phyloP scores from a whole-genome alignment of 495 filamentous ascomycete species.

The Letharia columbiana region DNA sequence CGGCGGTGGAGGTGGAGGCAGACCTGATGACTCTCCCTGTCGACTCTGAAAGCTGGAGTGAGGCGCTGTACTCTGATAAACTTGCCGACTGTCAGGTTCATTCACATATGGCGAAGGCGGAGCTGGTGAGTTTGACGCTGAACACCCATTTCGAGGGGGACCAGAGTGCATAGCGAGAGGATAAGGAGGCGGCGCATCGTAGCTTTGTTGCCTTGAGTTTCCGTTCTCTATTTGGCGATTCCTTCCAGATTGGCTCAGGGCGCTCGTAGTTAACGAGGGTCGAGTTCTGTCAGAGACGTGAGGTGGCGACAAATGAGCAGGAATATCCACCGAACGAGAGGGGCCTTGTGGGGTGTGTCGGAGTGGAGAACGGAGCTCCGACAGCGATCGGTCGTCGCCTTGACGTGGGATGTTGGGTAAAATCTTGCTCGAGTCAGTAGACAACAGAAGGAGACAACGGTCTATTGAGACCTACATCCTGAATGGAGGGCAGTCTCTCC shows the following conservation, averaged over 20 bases:
- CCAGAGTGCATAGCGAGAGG: constrained; percentile 12
- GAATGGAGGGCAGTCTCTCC: constrained; percentile 15
- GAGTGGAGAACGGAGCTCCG: constrained; percentile 14
- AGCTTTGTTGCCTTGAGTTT: constrained; percentile 1
- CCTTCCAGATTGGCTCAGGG: not conserved
- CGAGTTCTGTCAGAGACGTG: constrained; percentile 5
- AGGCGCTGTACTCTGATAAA: constrained; percentile 1
- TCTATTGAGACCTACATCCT: not conserved
- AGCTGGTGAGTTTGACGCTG: constrained; percentile 6
- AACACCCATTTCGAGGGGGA: constrained; percentile 7
- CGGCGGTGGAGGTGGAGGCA: constrained; percentile 15
- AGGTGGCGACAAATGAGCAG: constrained; percentile 16
- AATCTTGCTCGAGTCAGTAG: constrained; percentile 1
- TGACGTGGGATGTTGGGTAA: constrained; percentile 11
- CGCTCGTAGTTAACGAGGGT: not conserved
- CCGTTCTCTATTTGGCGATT: constrained; percentile 4
- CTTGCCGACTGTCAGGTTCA: constrained; percentile 10
- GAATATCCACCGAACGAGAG: constrained; percentile 9
- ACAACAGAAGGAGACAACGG: not conserved
- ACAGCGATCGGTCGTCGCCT: constrained; percentile 9
- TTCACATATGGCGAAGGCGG: constrained; percentile 12
- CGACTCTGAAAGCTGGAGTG: constrained; percentile 3
- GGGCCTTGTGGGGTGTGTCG: constrained; percentile 12
- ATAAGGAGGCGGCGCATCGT: not conserved
- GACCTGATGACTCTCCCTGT: constrained; percentile 5